These are phyloP conservation scores for Neonectria punicea DNA, from an alignment of 2,329 filamentous ascomycete species.

Conservation along the genomic window DNA sequence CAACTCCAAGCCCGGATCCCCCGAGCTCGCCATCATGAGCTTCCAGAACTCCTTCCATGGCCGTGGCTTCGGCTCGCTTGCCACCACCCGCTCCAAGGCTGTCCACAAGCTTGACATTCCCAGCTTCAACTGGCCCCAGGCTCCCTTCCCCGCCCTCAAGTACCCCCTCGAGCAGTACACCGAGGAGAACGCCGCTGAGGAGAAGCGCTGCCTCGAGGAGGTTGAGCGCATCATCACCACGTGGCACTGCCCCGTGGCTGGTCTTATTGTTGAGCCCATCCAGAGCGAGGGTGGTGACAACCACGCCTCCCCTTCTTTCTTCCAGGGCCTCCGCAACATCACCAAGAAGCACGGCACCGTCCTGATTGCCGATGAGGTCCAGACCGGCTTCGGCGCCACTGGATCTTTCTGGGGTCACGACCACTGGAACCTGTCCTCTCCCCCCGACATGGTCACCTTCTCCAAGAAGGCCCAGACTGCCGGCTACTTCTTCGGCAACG, in stretches of 20 bases:
- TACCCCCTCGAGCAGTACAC: conserved; percentile 79
- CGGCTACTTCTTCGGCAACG: conserved; percentile 83
- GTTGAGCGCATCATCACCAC: conserved; percentile 77
- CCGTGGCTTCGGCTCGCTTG: conserved; percentile 80
- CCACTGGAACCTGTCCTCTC: conserved; percentile 78
- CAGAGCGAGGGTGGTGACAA: conserved; percentile 88
- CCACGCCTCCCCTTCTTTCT: conserved; percentile 82
- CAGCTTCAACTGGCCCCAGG: conserved; percentile 88
- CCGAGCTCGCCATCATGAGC: conserved; percentile 79
- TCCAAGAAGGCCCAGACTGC: conserved; percentile 88
- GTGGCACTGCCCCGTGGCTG: conserved; percentile 75
- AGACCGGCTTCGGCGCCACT: conserved; percentile 84
- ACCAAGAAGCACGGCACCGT: conserved; percentile 76
- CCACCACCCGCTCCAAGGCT: conserved; percentile 82
- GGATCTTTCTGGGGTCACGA: conserved; percentile 90
- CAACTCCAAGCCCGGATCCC: conserved; percentile 78
- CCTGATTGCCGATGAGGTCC: conserved; percentile 86
- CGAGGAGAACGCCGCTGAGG: conserved; percentile 76
- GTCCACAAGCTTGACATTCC: conserved; percentile 90
- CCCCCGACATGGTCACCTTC: conserved; percentile 90
- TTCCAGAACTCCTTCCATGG: conserved; percentile 85
- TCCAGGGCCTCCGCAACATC: conserved; percentile 77
- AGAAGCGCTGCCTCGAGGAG: conserved; percentile 77
- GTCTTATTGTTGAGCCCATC: conserved; percentile 81
- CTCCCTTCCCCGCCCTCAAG: conserved; percentile 80